Base-by-base conservation (phyloP, 352 stramenopile species). In the Peronospora belbahrii region DNA sequence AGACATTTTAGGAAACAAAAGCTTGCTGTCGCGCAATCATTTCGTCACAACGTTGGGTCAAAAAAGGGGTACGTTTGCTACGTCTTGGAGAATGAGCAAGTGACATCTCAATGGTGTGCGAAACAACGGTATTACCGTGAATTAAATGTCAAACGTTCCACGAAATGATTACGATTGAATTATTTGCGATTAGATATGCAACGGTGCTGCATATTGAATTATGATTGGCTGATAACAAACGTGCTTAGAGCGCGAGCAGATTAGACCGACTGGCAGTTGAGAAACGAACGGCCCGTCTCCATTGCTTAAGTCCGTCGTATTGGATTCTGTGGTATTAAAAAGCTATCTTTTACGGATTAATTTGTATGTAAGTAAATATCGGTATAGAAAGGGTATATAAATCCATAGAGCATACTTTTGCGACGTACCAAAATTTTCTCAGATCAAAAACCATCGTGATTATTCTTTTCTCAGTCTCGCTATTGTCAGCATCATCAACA, bases 401-500 rank as follows among this genome's bases (percentile, higher is more conserved):
- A n/a, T n/a, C n/a, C n/a, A n/a, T n/a, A n/a, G n/a, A n/a, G n/a
- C n/a, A n/a, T n/a, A n/a, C n/a, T n/a, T n/a, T n/a, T n/a, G n/a
- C n/a, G n/a, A 4, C 27, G 2, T 2, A 25, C 33, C 19, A 62
- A 54, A 53, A 46, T 57, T 61, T 27, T 19, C 11, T 4, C 9
- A 22, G 9, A 42, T 18, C 11, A 22, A 51, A 42, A 37, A 22
- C 9, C 9, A 7, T 22, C 22, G 48, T 67, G 61, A 70, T 70
- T 70, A 70, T 70, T 57, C 50, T 59, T 42, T 51, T 45, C 25
- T 17, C n/a, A 11, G 20, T 47, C 18, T 42, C 56, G 13, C 14
- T 24, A 19, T 59, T 40, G 61, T 56, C 48, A 41, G 44, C 62
- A 63, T 70, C 57, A 70, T 52, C 49, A 65, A 65, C 60, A 69